These are phyloP conservation scores for Colletotrichum sublineola DNA, from an alignment of 2,329 filamentous ascomycete species.

Conservation along the genomic window DNA sequence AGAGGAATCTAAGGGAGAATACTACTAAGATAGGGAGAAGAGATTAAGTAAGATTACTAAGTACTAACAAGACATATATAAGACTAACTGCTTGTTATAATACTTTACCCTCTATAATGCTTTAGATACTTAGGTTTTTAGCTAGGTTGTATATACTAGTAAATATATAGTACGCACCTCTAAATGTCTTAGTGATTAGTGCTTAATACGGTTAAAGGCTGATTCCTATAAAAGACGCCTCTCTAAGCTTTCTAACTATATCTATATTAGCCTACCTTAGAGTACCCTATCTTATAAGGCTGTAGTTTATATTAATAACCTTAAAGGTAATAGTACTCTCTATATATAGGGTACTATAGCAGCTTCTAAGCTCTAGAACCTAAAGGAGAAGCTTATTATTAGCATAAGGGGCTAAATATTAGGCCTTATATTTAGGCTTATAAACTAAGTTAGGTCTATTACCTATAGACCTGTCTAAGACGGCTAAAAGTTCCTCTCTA, in stretches of 20 bases:
- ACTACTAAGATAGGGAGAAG: too few relatives aligned
- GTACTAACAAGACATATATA: too few relatives aligned
- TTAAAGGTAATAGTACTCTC: neutral
- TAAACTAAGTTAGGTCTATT: neutral
- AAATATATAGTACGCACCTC: neutral
- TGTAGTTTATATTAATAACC: neutral
- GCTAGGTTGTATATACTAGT: neutral
- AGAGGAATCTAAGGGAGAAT: too few relatives aligned
- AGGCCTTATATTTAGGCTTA: neutral
- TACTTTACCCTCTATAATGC: neutral
- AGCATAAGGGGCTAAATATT: neutral
- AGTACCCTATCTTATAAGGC: rapidly evolving
- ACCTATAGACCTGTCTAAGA: too few relatives aligned
- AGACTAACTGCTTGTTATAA: neutral
- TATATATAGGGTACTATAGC: neutral
- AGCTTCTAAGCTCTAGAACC: neutral
- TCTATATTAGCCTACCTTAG: neutral
- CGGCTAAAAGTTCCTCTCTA: too few relatives aligned
- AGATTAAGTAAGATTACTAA: too few relatives aligned
- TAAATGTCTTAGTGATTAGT: neutral
- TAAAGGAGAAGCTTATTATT: neutral
- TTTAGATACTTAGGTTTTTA: neutral
- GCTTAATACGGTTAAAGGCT: neutral
- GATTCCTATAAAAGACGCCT: neutral
- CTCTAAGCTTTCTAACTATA: neutral